phyloP scores from a whole-genome alignment of 768 basidiomycete genomes.

The Amanita jacksonii region DNA sequence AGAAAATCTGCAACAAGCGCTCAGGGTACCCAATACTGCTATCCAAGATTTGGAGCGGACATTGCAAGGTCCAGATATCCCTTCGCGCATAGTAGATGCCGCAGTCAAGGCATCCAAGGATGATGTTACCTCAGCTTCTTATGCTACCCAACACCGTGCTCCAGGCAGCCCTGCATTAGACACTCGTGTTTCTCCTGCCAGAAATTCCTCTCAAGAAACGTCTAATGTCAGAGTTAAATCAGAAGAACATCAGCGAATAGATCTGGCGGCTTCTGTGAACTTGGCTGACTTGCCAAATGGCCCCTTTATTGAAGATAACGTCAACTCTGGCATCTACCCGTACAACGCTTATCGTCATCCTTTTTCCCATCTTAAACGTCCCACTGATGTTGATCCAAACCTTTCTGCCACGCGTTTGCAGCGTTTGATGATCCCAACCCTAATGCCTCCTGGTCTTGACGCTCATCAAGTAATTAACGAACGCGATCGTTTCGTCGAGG shows the following conservation, averaged over 20 bases:
- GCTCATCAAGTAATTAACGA: conserved; percentile 88
- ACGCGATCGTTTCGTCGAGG: conserved; percentile 84
- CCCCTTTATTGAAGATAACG: conserved; percentile 70
- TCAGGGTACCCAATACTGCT: conserved; percentile 53
- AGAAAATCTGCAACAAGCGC: conserved; percentile 58
- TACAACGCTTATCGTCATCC: conserved; percentile 88
- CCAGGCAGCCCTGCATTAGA: background rate
- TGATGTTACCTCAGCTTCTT: conserved; percentile 18
- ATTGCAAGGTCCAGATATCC: conserved; percentile 49
- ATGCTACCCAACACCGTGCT: conserved; percentile 11
- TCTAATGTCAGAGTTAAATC: conserved; percentile 29
- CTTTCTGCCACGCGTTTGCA: conserved; percentile 67
- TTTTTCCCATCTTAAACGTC: conserved; percentile 68
- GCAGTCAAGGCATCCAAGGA: conserved; percentile 67
- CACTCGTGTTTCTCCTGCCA: conserved; percentile 1
- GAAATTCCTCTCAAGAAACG: background rate
- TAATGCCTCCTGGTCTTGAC: conserved; percentile 89
- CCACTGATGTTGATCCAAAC: conserved; percentile 46
- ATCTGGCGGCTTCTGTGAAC: conserved; percentile 21
- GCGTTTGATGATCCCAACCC: conserved; percentile 74
- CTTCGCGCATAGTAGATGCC: conserved; percentile 59
- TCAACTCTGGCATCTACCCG: conserved; percentile 76
- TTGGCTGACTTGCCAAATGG: conserved; percentile 60
- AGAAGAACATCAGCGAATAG: conserved; percentile 33
- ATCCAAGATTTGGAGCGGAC: conserved; percentile 57